Evolutionary conservation across 2,329 filamentous ascomycete genomes (phyloP).

Genomic region (Spiromastix sp.): DNA sequence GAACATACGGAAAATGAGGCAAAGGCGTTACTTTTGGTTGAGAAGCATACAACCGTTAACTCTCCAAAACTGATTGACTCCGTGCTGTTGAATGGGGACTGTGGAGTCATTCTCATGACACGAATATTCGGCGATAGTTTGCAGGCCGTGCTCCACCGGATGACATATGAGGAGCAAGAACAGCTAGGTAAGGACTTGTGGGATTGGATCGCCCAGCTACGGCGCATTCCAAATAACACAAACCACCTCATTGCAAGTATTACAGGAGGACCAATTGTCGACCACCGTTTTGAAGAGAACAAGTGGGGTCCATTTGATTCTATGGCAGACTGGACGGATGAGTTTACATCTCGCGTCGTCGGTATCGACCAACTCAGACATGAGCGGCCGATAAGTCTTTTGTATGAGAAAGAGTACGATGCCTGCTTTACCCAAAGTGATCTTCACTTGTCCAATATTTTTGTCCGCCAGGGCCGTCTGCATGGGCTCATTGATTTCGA

Average conservation of each 20-base stretch:
- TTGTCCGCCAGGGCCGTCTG: constrained; percentile 6
- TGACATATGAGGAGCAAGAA: constrained; percentile 9
- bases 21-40: constrained; percentile 8
- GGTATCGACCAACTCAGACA: neutral
- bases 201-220: constrained; percentile 6
- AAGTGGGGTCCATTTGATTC: constrained; percentile 6
- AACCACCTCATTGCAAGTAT: constrained; percentile 5
- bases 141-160: constrained; percentile 3
- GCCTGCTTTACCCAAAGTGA: constrained; percentile 11
- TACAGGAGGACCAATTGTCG: constrained; percentile 7
- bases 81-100: neutral
- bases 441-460: constrained; percentile 8
- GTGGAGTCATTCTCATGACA: constrained; percentile 12
- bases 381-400: constrained; percentile 1
- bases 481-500: constrained; percentile 10
- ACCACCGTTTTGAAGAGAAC: constrained; percentile 7
- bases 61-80: constrained; percentile 8
- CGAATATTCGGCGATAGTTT: constrained; percentile 5
- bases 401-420: constrained; percentile 8
- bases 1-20: constrained; percentile 8
- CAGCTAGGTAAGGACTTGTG: constrained; percentile 9
- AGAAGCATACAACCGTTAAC: constrained; percentile 8
- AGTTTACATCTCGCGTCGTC: constrained; percentile 5
- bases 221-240: constrained; percentile 6
- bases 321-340: constrained; percentile 6